Conservation (phyloP, 768 basidiomycete species). For the Favolaschia claudopus region DNA sequence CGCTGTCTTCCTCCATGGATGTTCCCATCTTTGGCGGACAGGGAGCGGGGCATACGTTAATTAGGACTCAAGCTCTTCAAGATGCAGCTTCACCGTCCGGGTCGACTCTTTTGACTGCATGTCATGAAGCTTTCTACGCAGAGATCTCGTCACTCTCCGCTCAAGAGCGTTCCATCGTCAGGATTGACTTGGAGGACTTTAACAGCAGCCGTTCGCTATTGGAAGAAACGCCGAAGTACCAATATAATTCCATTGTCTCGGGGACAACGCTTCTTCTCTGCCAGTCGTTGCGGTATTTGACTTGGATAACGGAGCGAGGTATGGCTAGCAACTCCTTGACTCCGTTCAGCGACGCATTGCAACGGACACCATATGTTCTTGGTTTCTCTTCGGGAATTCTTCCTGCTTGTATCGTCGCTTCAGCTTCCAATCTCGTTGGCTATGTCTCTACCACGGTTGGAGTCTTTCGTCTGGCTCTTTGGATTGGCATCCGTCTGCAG, state of each 20-base stretch:
- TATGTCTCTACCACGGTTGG: conserved; percentile 47
- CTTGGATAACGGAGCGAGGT: conserved; percentile 40
- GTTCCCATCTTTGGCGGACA: conserved; percentile 68
- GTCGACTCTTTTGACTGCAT: conserved; percentile 56
- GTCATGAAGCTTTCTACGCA: conserved; percentile 54
- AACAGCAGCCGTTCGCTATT: conserved; percentile 47
- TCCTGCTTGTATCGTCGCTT: conserved; percentile 50
- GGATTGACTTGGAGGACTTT: conserved; percentile 57
- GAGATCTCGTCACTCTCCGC: conserved; percentile 58
- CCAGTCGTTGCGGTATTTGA: conserved; percentile 62
- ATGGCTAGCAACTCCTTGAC: conserved; percentile 14
- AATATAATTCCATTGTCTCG: conserved; percentile 57
- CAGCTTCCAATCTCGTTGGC: conserved; percentile 39
- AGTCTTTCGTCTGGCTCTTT: conserved; percentile 50
- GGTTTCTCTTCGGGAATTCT: conserved; percentile 57
- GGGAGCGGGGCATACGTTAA: conserved; percentile 47
- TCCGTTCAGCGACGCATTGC: conserved; percentile 35
- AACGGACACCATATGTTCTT: conserved; percentile 44
- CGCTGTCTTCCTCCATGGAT: conserved; percentile 29
- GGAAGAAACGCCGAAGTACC: conserved; percentile 41
- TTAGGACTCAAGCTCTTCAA: conserved; percentile 45
- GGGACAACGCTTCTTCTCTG: conserved; percentile 56
- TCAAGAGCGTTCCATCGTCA: conserved; percentile 39
- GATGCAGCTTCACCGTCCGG: conserved; percentile 53
- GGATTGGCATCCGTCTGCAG: conserved; percentile 51